A percentile compares a stretch with the other conserved stretches of the same genome.
Conservation (phyloP, 495 filamentous ascomycete species). For the Aspergillus haitiensis region DNA sequence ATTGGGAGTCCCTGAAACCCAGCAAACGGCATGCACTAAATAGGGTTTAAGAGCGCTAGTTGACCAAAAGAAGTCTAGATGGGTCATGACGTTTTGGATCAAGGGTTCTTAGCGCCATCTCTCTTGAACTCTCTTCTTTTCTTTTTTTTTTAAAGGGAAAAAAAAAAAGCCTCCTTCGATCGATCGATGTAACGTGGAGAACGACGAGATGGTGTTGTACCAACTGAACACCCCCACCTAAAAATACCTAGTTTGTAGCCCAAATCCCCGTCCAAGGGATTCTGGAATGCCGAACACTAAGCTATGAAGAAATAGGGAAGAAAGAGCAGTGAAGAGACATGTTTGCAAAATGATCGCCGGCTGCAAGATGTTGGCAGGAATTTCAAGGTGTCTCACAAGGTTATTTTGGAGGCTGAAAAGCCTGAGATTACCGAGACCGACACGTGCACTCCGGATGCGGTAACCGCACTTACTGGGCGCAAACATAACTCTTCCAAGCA, state of each 20-base stretch:
- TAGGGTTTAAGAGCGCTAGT: neutral
- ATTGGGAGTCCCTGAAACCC: neutral
- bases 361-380: neutral
- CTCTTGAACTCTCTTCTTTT: too few relatives aligned
- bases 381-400: neutral
- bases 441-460: conserved; percentile 1
- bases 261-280: neutral
- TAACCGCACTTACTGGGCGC: neutral
- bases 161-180: neutral
- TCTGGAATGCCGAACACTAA: neutral
- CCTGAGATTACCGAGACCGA: neutral
- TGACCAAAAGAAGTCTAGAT: neutral
- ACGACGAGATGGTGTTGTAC: neutral
- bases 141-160: too few relatives aligned
- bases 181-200: conserved; percentile 4
- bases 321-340: too few relatives aligned
- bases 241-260: neutral
- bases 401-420: too few relatives aligned
- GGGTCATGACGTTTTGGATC: conserved; percentile 1
- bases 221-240: too few relatives aligned
- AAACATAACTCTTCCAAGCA: neutral
- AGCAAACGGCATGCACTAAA: too few relatives aligned
- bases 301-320: too few relatives aligned
- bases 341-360: too few relatives aligned
- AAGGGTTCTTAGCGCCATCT: neutral